Percentiles rank a stretch among this genome's conserved stretches.
Evolutionary conservation across 2,329 filamentous ascomycete species (phyloP).

Genomic region (Calycina herbarum): DNA sequence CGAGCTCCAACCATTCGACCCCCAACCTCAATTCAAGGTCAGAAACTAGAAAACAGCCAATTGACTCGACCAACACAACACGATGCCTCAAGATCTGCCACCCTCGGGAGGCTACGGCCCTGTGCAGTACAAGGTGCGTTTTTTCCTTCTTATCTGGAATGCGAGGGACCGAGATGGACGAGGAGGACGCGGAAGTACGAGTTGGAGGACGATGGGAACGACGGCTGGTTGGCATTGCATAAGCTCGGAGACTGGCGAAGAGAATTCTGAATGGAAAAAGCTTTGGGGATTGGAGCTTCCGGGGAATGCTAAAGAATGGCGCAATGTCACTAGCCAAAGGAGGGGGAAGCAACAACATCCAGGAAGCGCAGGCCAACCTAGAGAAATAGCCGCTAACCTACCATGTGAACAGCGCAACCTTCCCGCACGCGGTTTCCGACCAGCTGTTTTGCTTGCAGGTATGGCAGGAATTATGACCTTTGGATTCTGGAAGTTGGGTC

Average conservation of each 20-base stretch:
- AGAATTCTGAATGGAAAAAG: not conserved
- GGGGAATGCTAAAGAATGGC: not conserved
- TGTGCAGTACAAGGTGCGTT: conserved; percentile 90
- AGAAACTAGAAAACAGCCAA: not conserved
- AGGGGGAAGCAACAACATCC: not conserved
- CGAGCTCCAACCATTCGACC: not conserved
- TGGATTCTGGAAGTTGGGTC: conserved; percentile 83
- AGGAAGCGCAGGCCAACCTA: not conserved
- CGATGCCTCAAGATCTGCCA: conserved; percentile 97
- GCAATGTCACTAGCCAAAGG: not conserved
- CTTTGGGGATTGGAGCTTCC: not conserved
- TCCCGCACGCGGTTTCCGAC: conserved; percentile 86
- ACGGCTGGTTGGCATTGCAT: not conserved
- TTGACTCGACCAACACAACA: conserved; percentile 13
- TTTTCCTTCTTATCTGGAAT: not conserved
- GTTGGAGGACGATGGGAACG: not conserved
- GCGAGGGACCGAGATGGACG: not conserved
- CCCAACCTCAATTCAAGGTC: not conserved
- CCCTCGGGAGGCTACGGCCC: conserved; percentile 91
- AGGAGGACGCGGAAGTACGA: not conserved
- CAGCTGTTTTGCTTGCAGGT: conserved; percentile 73
- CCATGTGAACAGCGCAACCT: conserved; percentile 71
- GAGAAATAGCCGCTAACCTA: conserved; percentile 16
- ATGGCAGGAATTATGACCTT: conserved; percentile 80
- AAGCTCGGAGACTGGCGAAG: not conserved